These are phyloP conservation scores for Purpureocillium takamizusanense DNA, from an alignment of 2,329 filamentous ascomycete species.

Conservation along the genomic window DNA sequence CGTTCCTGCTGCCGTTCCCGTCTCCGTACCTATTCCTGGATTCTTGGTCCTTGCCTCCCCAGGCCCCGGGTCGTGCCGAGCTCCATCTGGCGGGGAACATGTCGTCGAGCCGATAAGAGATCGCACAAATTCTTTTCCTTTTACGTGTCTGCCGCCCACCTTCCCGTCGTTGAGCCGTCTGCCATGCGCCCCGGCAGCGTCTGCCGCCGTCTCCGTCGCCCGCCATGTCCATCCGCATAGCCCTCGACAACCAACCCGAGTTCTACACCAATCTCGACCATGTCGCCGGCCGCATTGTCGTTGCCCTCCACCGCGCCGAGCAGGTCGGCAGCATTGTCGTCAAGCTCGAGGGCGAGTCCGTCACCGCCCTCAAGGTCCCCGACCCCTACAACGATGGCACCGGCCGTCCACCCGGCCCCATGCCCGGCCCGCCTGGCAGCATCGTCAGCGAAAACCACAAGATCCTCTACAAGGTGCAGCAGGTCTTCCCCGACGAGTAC, in stretches of 20 bases:
- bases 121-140: too few relatives aligned
- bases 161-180: neutral
- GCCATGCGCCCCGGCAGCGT: neutral
- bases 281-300: conserved; percentile 52
- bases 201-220: conserved; percentile 3
- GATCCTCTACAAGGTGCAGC: conserved; percentile 64
- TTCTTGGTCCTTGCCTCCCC: too few relatives aligned
- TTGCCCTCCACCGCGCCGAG: conserved; percentile 56
- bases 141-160: too few relatives aligned
- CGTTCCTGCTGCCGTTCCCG: too few relatives aligned
- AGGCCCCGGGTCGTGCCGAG: too few relatives aligned
- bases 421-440: conserved; percentile 27
- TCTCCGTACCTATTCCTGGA: too few relatives aligned
- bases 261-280: conserved; percentile 76
- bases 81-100: too few relatives aligned
- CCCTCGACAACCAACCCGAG: conserved; percentile 55
- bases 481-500: conserved; percentile 59
- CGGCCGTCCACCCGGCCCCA: conserved; percentile 15
- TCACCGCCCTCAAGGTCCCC: conserved; percentile 52
- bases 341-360: conserved; percentile 74
- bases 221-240: conserved; percentile 58
- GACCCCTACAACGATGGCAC: conserved; percentile 33
- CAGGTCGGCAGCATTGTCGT: conserved; percentile 65
- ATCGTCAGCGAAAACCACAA: conserved; percentile 54
- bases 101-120: too few relatives aligned